Evolutionary conservation across 2,329 filamentous ascomycete genomes (phyloP).

Genomic region (Emergomyces africanus): DNA sequence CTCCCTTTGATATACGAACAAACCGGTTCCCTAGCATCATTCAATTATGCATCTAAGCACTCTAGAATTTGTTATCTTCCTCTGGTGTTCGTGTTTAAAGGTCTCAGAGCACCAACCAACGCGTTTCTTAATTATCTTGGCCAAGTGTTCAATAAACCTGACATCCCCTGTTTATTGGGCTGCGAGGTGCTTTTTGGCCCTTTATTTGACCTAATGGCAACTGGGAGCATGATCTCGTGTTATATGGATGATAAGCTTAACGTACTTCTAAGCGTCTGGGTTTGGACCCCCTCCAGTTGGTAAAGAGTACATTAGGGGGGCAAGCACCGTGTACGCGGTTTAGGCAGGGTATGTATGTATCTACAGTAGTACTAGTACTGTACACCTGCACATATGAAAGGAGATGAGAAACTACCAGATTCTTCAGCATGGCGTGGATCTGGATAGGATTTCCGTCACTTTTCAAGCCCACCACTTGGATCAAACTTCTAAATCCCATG

Average conservation of each 20-base stretch:
- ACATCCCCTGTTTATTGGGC: not conserved
- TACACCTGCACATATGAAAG: not conserved
- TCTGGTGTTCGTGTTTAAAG: not conserved
- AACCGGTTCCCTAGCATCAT: not conserved
- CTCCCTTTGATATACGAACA: not conserved
- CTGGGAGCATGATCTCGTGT: not conserved
- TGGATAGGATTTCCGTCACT: not conserved
- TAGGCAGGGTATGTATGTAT: not conserved
- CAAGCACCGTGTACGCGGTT: not conserved
- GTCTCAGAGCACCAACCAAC: not conserved
- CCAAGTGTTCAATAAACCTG: not conserved
- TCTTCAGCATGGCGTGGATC: not conserved
- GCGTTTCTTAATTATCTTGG: not conserved
- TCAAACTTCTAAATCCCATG: not conserved
- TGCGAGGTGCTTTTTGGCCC: not conserved
- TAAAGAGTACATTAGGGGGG: not conserved
- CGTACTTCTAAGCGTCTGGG: not conserved
- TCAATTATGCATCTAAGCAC: not conserved
- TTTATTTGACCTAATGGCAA: not conserved
- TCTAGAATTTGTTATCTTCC: not conserved
- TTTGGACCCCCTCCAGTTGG: not conserved
- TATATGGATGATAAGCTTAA: not conserved
- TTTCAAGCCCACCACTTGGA: too few species aligned
- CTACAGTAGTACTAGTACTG: too few species aligned
- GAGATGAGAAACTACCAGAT: not conserved